phyloP scores from a whole-genome alignment of 306 rosid genomes.

The barrel medic (Medicago truncatula) region DNA sequence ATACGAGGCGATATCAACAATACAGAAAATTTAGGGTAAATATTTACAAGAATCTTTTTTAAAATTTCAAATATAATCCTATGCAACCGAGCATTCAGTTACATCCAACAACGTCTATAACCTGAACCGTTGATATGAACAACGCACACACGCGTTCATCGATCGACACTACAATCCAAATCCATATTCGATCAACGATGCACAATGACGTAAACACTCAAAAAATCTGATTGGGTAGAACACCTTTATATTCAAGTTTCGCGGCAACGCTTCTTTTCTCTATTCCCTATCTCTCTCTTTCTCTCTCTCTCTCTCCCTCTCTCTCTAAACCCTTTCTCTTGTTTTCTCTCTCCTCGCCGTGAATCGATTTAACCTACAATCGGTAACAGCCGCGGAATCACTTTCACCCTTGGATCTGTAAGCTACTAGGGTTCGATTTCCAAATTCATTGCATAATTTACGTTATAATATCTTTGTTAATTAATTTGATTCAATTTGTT shows the following conservation, averaged over 20 bases:
- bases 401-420: constrained; percentile 53
- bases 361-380: constrained; percentile 49
- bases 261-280: constrained; percentile 66
- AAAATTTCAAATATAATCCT: constrained; percentile 64
- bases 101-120: neutral
- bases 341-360: constrained; percentile 39
- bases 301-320: constrained; percentile 36
- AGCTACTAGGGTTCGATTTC: constrained; percentile 56
- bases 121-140: neutral
- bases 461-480: constrained; percentile 15
- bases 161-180: constrained; percentile 18
- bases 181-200: constrained; percentile 25
- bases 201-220: neutral
- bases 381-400: constrained; percentile 40
- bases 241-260: constrained; percentile 70
- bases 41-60: neutral
- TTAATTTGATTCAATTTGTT: constrained; percentile 5
- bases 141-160: constrained; percentile 32
- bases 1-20: neutral
- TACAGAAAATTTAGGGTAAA: neutral
- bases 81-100: neutral
- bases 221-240: constrained; percentile 44
- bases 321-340: constrained; percentile 40
- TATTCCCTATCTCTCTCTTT: constrained; percentile 21
- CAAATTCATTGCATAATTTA: neutral